Evolutionary conservation across 176 grass and related monocot species (phyloP).

Genomic region (Themeda triandra): DNA sequence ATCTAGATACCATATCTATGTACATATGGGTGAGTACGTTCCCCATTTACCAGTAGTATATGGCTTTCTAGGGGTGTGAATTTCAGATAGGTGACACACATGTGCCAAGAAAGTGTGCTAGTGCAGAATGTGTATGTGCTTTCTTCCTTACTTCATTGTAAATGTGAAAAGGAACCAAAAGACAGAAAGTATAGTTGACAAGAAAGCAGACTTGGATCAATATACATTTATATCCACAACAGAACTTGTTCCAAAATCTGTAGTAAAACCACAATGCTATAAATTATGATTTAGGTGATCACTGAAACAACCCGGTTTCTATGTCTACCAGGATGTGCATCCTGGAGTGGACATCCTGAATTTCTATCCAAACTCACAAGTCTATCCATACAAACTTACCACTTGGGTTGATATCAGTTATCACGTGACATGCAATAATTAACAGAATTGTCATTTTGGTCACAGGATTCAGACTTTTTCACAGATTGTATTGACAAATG

Average conservation of each 20-base stretch:
- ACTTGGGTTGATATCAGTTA: not conserved
- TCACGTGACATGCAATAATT: not conserved
- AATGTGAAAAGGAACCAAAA: not conserved
- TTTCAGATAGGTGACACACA: not conserved
- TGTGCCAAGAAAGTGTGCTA: not conserved
- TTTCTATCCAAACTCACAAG: not conserved
- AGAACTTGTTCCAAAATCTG: not conserved
- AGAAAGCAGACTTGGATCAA: not conserved
- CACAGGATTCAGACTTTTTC: not conserved
- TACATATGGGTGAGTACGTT: not conserved
- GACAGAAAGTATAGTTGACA: not conserved
- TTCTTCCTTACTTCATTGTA: not conserved
- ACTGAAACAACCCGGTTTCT: no score
- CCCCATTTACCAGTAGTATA: not conserved
- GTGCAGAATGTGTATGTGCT: not conserved
- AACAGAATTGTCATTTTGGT: not conserved
- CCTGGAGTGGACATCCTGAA: no score
- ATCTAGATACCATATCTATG: not conserved
- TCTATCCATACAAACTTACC: not conserved
- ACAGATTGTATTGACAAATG: not conserved
- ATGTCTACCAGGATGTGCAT: no score
- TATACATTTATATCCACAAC: not conserved
- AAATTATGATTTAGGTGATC: no score
- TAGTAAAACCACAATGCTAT: not conserved
- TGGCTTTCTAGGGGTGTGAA: not conserved